A percentile compares a stretch with the other conserved stretches of the same genome.
These are phyloP conservation scores for Phytophthora syringae DNA, from an alignment of 352 stramenopile species.

Conservation along the genomic window DNA sequence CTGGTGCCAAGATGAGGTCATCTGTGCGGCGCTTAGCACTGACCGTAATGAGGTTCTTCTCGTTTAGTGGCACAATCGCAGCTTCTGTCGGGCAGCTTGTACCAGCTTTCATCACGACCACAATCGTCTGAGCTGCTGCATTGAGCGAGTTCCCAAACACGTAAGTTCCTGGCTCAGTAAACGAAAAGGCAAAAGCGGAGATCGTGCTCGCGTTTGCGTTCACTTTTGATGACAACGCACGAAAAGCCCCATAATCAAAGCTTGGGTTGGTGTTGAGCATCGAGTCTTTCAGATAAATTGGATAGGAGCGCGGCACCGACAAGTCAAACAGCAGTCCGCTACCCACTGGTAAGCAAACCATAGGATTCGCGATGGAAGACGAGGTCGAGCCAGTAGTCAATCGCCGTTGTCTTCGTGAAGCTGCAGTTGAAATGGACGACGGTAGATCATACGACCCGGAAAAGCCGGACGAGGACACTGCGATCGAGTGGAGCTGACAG, in stretches of 20 bases:
- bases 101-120: constrained; percentile 82
- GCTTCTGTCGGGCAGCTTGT: constrained; percentile 82
- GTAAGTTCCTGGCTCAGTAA: constrained; percentile 85
- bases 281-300: constrained; percentile 94
- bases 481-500: constrained; percentile 67
- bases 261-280: constrained; percentile 94
- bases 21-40: constrained; percentile 79
- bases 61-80: constrained; percentile 82
- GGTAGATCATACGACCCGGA: constrained; percentile 70
- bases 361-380: constrained; percentile 76
- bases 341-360: constrained; percentile 86
- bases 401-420: constrained; percentile 22
- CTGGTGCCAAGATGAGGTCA: constrained; percentile 87
- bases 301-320: constrained; percentile 75
- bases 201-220: constrained; percentile 68
- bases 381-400: constrained; percentile 26
- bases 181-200: constrained; percentile 89
- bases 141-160: constrained; percentile 90
- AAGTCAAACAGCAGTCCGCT: constrained; percentile 92
- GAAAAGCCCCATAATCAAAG: constrained; percentile 93
- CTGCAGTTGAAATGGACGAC: constrained; percentile 3
- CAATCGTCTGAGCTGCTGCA: constrained; percentile 65
- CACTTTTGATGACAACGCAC: constrained; percentile 65
- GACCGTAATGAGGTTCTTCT: constrained; percentile 88
- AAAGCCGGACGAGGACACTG: constrained; percentile 59